Conservation (phyloP, 2,329 filamentous ascomycete species). For the Claviceps arundinis region DNA sequence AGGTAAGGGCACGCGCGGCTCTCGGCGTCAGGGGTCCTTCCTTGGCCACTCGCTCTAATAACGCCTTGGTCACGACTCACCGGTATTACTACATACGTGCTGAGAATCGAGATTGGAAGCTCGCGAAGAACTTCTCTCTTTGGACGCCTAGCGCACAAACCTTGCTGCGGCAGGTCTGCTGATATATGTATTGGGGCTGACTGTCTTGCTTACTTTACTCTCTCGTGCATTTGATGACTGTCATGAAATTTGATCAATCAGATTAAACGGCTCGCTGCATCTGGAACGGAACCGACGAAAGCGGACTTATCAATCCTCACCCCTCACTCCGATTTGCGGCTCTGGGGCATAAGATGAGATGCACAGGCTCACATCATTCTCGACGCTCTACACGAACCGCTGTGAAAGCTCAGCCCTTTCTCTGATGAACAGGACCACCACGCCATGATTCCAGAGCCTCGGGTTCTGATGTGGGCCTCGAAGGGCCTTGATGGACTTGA, state of each 20-base stretch:
- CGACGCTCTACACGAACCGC: too few relatives aligned
- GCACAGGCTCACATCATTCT: too few relatives aligned
- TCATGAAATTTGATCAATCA: too few relatives aligned
- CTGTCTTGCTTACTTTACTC: neutral
- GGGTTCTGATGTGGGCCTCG: too few relatives aligned
- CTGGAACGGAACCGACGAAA: neutral
- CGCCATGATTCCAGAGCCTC: too few relatives aligned
- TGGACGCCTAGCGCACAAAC: neutral
- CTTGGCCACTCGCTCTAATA: neutral
- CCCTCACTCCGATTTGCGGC: too few relatives aligned
- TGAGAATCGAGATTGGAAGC: too few relatives aligned
- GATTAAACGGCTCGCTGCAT: neutral
- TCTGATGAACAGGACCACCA: too few relatives aligned
- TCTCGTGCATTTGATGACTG: neutral
- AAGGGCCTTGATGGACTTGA: too few relatives aligned
- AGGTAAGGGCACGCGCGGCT: neutral
- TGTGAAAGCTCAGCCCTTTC: too few relatives aligned
- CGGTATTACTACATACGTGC: neutral
- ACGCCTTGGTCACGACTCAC: neutral
- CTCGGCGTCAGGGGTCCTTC: neutral
- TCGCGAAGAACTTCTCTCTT: neutral
- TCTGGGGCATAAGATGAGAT: too few relatives aligned
- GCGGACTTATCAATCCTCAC: too few relatives aligned
- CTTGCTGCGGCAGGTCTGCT: neutral
- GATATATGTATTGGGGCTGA: neutral